Evolutionary conservation across 1,284 basidiomycete genomes (phyloP), one percentile per base, ranked within the genome.

Genomic region (Irpex lacteus): DNA sequence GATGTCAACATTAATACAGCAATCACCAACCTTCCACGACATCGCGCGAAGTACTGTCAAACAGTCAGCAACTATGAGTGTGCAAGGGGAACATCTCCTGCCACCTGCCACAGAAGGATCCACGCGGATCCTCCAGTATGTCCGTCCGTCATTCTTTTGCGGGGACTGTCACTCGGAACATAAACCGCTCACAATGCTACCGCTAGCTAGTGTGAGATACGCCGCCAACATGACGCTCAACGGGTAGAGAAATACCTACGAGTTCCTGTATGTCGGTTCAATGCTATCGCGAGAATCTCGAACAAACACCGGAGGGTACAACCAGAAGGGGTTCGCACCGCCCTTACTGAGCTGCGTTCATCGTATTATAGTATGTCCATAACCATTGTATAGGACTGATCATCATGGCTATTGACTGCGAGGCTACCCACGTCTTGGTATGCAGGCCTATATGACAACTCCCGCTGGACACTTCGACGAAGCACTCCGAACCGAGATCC

Each of bases 201-300:
- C 54, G 54, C 9, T 18, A 15, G 54, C 11, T 56, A 56, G 54
- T 56, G 54, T 56, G 54, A 34, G 54, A 56, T 56, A 36, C 13
- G 26, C 15, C 54, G 34, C n/a, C 54, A 18, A 34, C 26, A 15
- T 15, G 15, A 26, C 21, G 59, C 58, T 38, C 15, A 44, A 32
- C 52, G 34, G 54, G 8, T 26, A 56, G 54, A 56, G 15, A 9
- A 34, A 13, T 18, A 34, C 11, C 19, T 32, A 11, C 19, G 32
- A 56, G 21, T 32, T 34, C 54, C 63, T 58, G 61, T 37, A 49
- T 53, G 21, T 58, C 59, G 59, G 59, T 19, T 18, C n/a, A 18
- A 26, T 36, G 18, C 47, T 44, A 53, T 13, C 65, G 65, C 65
- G 65, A 62, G 65, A 66, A 66, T 62, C 61, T 66, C 65, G 65